Conservation (phyloP, 352 stramenopile species). For the Achlya hypogyna region DNA sequence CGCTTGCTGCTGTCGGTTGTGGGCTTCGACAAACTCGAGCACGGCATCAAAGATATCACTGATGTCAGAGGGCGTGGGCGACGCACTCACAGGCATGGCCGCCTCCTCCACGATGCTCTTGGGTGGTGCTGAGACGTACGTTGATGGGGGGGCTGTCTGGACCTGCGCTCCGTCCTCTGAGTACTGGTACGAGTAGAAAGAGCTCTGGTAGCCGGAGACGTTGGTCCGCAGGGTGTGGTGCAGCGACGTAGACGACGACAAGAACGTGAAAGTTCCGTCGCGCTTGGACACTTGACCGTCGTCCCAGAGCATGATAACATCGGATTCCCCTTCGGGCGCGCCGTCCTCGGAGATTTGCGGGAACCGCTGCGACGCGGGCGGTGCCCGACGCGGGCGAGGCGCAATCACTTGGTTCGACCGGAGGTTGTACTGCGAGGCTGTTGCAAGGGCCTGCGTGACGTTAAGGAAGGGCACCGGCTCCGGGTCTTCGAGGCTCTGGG, state of each 20-base stretch:
- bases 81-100: neutral
- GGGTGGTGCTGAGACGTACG: neutral
- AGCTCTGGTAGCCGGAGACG: neutral
- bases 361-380: neutral
- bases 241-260: slow-evolving; percentile 8
- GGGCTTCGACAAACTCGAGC: neutral
- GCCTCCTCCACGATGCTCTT: neutral
- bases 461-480: neutral
- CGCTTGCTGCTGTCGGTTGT: neutral
- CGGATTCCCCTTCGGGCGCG: neutral
- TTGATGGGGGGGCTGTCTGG: neutral
- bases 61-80: neutral
- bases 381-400: neutral
- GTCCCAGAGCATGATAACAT: slow-evolving; percentile 6
- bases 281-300: slow-evolving; percentile 3
- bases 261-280: slow-evolving; percentile 15
- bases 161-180: neutral
- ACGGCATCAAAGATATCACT: neutral
- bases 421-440: neutral
- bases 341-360: neutral
- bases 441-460: neutral
- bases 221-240: slow-evolving; percentile 2
- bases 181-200: slow-evolving; percentile 3
- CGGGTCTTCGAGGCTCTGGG: neutral
- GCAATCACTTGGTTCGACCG: neutral